A percentile compares a stretch with the other conserved stretches of the same genome.
phyloP scores from a whole-genome alignment of 78 protist genomes.

The Pelomyxa schiedti region DNA sequence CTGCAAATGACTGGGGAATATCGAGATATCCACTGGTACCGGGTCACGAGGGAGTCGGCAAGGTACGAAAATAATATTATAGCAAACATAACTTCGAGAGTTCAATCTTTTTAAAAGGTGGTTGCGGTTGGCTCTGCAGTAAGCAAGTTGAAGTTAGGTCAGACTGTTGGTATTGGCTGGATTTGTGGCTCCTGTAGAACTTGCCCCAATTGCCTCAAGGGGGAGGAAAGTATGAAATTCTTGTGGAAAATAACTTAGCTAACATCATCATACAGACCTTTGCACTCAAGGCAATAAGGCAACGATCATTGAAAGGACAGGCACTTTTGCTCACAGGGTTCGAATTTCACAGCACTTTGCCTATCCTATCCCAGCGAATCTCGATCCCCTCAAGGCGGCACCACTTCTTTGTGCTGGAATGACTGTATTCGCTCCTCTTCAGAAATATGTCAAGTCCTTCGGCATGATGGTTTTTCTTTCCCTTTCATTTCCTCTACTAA shows the following conservation, averaged over 20 bases:
- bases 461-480: no score
- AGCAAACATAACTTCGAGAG: neutral
- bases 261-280: neutral
- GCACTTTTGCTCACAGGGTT: constrained; percentile 17
- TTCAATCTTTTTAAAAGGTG: neutral
- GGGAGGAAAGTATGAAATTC: constrained; percentile 1
- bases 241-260: neutral
- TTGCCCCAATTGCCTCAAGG: constrained; percentile 11
- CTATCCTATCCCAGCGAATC: neutral
- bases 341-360: neutral
- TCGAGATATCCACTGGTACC: constrained; percentile 25
- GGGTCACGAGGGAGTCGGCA: constrained; percentile 32
- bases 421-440: constrained; percentile 21
- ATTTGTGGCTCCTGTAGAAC: constrained; percentile 6
- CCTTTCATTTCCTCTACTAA: no score
- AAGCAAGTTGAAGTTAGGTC: constrained; percentile 13
- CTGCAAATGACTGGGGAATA: constrained; percentile 21
- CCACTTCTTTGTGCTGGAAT: constrained; percentile 50
- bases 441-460: neutral
- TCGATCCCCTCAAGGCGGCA: constrained; percentile 13
- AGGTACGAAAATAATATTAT: neutral
- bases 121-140: constrained; percentile 15
- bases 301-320: neutral
- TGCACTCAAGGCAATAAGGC: constrained; percentile 1
- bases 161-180: constrained; percentile 31